A percentile compares a stretch with the other conserved stretches of the same genome.
Conservation (phyloP, 1,284 basidiomycete species). For the Ceratobasidium sp. region DNA sequence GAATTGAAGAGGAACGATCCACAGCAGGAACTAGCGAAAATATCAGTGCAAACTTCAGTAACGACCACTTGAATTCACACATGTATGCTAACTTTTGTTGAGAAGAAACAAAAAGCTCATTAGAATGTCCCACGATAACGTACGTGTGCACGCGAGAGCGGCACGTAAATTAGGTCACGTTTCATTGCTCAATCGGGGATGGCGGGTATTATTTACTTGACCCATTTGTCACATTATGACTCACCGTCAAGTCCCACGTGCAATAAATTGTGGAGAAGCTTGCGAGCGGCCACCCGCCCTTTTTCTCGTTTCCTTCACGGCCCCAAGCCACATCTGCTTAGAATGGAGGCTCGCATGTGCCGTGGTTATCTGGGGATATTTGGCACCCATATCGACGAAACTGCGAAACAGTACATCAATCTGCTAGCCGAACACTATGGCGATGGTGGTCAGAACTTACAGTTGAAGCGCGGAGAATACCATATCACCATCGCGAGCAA, state of each 20-base stretch:
- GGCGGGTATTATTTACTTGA: slow-evolving; percentile 9
- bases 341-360: slow-evolving; percentile 16
- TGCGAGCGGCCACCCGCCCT: neutral
- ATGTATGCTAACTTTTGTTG: too few relatives aligned
- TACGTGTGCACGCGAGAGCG: too few relatives aligned
- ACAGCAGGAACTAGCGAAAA: too few relatives aligned
- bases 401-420: neutral
- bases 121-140: too few relatives aligned
- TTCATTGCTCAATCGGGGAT: neutral
- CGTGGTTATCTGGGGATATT: slow-evolving; percentile 31
- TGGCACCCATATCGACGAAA: slow-evolving; percentile 19
- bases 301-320: neutral
- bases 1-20: neutral
- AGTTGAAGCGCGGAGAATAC: slow-evolving; percentile 21
- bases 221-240: slow-evolving; percentile 14
- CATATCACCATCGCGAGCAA: slow-evolving; percentile 33
- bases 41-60: too few relatives aligned
- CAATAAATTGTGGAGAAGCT: slow-evolving; percentile 5
- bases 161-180: neutral
- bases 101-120: too few relatives aligned
- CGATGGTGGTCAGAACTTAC: neutral
- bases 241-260: slow-evolving; percentile 10
- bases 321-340: neutral
- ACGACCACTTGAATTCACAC: too few relatives aligned
- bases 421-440: neutral